Evolutionary conservation across 495 filamentous ascomycete species (phyloP), one percentile per base, ranked within the genome.

Genomic region (Hypomontagnella monticulosa): DNA sequence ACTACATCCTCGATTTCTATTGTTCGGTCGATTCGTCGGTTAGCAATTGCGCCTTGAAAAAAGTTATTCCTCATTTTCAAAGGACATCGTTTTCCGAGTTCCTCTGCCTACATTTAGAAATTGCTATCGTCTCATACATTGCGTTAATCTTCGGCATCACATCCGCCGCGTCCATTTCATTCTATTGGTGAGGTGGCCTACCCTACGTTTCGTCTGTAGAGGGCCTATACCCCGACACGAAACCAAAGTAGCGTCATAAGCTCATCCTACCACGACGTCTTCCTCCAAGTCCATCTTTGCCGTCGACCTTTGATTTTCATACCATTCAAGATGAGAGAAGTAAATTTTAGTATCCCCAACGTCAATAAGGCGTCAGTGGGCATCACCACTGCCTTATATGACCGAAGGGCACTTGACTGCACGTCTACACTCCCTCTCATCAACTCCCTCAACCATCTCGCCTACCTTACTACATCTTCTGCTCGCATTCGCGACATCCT

Each of bases 311-410:
- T 41, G 38, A 38, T 41, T 47, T 19, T 23, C 46, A 37, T 33
- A 67, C 32, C 58, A 60, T 12, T 62, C 82, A 87, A 78, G 66
- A 98, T 99, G 95, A 91, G 95, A 79, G 95, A 99, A 87, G 93
- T 97, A 81, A 99, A 99, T 78, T 99, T 98, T 80, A 97, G 95
- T 80, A 97, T 99, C 74, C 95, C 95, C 34, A 97, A 95, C 85
- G 93, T 96, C 85, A 99, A 99, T 82, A 99, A 98, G 88, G 95
- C 95, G 67, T 97, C 95, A 57, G 95, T 99, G 75, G 94, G 95
- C 70, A 99, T 99, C 82, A 98, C 95, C 65, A 97, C 95, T 43
- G 96, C 94, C 74, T 87, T 99, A 61, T 99, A 99, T 76, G 95
- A 99, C 77, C 91, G 95, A 62, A 88, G 95, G 75, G 95, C 95